Base-by-base conservation (phyloP, 2,329 filamentous ascomycete genomes). In the Trichoderma lentiforme region DNA sequence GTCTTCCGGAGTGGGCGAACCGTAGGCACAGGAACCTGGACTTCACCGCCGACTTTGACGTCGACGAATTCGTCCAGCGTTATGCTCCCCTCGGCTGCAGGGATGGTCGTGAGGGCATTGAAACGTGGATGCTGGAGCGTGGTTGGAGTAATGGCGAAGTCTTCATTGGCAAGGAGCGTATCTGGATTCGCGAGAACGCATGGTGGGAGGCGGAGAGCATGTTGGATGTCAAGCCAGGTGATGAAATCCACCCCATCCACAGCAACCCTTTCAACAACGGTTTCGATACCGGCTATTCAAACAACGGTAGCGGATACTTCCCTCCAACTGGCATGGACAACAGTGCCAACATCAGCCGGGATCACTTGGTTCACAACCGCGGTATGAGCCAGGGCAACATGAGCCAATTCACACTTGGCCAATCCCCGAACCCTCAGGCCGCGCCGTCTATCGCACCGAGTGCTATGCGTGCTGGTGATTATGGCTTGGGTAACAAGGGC, bases 61-160 rank as follows among this genome's bases (percentile, higher is more conserved):
- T 95, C 6, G 93, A 97, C 18, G 96, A 99, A 80, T 98, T 99
- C 77, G 88, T 91, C 24, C 90, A 91, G 76, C 90, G 96, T 58
- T 99, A 98, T 79, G 86, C 90, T 6, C 85, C 89, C 6, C 87
- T 99, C 0, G 96, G 96, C 15, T 99, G 96, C 81, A 89, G 91
- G 76, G 94, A 97, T 74, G 96, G 96, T 71, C 90, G 90, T 74
- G 96, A 99, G 74, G 96, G 95, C 62, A 94, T 98, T 68, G 94
- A 98, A 79, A 97, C 89, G 77, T 99, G 95, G 94, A 87, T 97
- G 72, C 87, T 98, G 64, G 95, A 98, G 82, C 91, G 96, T 72
- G 96, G 96, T 1, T 99, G 96, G 96, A 98, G 94, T 83, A 99
- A 99, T 76, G 96, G 96, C 51, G 96, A 98, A 82, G 94, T 98